Conservation (phyloP, 169 alveolate species). For the Plasmodium knowlesi region DNA sequence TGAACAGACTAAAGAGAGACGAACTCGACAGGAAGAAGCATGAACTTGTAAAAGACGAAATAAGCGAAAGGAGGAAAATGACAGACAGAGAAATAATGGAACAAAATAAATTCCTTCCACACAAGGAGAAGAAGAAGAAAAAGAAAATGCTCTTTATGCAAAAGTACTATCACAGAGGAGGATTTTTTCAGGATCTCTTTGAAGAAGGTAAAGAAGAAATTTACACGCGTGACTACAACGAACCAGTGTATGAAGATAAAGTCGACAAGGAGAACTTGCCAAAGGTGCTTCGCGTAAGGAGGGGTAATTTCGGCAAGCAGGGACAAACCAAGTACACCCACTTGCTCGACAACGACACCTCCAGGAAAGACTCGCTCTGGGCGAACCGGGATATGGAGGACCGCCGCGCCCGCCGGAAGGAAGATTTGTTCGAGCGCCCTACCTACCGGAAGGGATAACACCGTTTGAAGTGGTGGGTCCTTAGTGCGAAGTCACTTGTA, state of each 20-base stretch:
- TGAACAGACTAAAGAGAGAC: slow-evolving; percentile 83
- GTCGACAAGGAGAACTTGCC: slow-evolving; percentile 87
- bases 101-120: slow-evolving; percentile 45
- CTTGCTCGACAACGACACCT: slow-evolving; percentile 95
- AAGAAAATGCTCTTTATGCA: slow-evolving; percentile 86
- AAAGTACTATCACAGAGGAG: slow-evolving; percentile 91
- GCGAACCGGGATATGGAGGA: background rate
- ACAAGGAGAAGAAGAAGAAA: slow-evolving; percentile 35
- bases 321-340: slow-evolving; percentile 96
- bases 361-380: slow-evolving; percentile 78
- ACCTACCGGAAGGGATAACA: slow-evolving; percentile 11
- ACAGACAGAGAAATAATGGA: slow-evolving; percentile 58
- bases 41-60: slow-evolving; percentile 71
- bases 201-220: slow-evolving; percentile 89
- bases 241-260: slow-evolving; percentile 88
- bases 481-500: background rate
- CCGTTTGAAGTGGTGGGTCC: background rate
- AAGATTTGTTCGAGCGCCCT: slow-evolving; percentile 44
- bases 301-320: slow-evolving; percentile 92
- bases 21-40: slow-evolving; percentile 78
- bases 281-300: slow-evolving; percentile 85
- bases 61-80: slow-evolving; percentile 37
- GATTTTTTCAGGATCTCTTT: slow-evolving; percentile 88
- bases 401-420: background rate
- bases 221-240: slow-evolving; percentile 87